A percentile compares a stretch with the other conserved stretches of the same genome.
phyloP scores from a whole-genome alignment of 2,329 filamentous ascomycete species.

The Dothidotthia symphoricarpi region DNA sequence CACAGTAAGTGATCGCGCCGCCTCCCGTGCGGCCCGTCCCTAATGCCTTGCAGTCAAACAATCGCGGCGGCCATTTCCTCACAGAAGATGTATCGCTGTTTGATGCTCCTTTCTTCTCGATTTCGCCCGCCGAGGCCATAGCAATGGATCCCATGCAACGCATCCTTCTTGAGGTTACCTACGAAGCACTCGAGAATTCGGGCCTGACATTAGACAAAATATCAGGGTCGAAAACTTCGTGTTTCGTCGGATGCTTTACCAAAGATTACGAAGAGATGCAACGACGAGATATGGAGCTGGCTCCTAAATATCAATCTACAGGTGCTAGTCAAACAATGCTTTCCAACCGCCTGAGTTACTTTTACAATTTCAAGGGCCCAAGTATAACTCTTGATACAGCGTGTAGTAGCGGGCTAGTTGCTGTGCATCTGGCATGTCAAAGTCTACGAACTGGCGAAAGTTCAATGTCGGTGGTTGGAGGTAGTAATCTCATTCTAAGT shows the following conservation, averaged over 20 bases:
- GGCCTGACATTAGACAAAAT: constrained; percentile 1
- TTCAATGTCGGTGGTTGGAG: constrained; percentile 17
- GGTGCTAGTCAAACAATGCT: constrained; percentile 19
- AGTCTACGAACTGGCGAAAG: constrained; percentile 3
- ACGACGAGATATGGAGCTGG: constrained; percentile 12
- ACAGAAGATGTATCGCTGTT: constrained; percentile 20
- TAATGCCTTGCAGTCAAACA: no score
- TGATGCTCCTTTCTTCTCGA: constrained; percentile 25
- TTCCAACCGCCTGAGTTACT: constrained; percentile 32
- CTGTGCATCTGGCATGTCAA: constrained; percentile 32
- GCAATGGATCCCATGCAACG: constrained; percentile 31
- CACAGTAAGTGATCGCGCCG: no score
- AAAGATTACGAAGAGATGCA: constrained; percentile 21
- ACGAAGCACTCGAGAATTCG: constrained; percentile 15
- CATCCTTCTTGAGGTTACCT: constrained; percentile 22
- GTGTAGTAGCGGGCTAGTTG: constrained; percentile 31
- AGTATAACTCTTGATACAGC: constrained; percentile 36
- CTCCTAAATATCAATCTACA: constrained; percentile 14
- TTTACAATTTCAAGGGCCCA: constrained; percentile 33
- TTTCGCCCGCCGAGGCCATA: constrained; percentile 15
- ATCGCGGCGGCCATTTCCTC: constrained; percentile 6
- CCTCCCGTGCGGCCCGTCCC: no score
- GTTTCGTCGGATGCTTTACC: constrained; percentile 18
- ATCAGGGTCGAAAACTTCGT: constrained; percentile 18
- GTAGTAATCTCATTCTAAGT: constrained; percentile 20